A percentile compares a stretch with the other conserved stretches of the same genome.
These are phyloP conservation scores for Sporothrix luriei DNA, from an alignment of 2,329 filamentous ascomycete species.

Conservation along the genomic window DNA sequence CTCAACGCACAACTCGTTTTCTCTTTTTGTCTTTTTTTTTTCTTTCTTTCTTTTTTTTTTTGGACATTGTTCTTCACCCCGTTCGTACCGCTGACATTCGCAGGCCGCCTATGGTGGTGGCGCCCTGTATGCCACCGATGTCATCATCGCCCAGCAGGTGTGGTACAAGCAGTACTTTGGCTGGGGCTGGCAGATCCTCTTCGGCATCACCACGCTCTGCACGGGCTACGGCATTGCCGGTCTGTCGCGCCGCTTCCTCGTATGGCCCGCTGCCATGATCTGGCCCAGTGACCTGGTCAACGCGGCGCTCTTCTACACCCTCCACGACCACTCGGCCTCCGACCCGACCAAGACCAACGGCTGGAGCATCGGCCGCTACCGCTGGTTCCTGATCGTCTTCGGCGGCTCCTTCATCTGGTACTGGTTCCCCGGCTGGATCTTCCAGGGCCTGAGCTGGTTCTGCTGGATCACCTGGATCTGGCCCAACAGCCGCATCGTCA, in stretches of 20 bases:
- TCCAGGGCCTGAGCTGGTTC: slow-evolving; percentile 52
- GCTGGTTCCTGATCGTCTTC: slow-evolving; percentile 63
- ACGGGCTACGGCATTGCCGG: slow-evolving; percentile 67
- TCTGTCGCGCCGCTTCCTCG: slow-evolving; percentile 60
- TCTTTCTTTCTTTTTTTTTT: not conserved
- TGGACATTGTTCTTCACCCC: too few relatives aligned
- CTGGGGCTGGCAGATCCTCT: slow-evolving; percentile 62
- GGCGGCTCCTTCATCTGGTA: slow-evolving; percentile 57
- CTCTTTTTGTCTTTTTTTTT: not conserved
- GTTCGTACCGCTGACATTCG: slow-evolving; percentile 33
- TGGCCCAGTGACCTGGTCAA: slow-evolving; percentile 65
- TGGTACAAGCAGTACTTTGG: slow-evolving; percentile 58
- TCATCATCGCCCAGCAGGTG: slow-evolving; percentile 54
- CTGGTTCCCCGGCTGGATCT: slow-evolving; percentile 60
- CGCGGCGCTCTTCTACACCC: slow-evolving; percentile 62
- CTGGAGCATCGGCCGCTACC: slow-evolving; percentile 66
- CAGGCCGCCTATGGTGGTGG: slow-evolving; percentile 61
- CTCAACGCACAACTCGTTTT: not conserved
- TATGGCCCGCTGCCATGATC: slow-evolving; percentile 65
- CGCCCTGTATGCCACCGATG: slow-evolving; percentile 58
- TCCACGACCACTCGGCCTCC: slow-evolving; percentile 62
- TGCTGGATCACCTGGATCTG: slow-evolving; percentile 53
- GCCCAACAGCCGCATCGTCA: slow-evolving; percentile 50
- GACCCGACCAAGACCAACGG: slow-evolving; percentile 58
- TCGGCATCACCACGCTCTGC: slow-evolving; percentile 63